A percentile compares a stretch with the other conserved stretches of the same genome.
Evolutionary conservation across 306 rosid genomes (phyloP).

Genomic region (Lathyrus oleraceus): DNA sequence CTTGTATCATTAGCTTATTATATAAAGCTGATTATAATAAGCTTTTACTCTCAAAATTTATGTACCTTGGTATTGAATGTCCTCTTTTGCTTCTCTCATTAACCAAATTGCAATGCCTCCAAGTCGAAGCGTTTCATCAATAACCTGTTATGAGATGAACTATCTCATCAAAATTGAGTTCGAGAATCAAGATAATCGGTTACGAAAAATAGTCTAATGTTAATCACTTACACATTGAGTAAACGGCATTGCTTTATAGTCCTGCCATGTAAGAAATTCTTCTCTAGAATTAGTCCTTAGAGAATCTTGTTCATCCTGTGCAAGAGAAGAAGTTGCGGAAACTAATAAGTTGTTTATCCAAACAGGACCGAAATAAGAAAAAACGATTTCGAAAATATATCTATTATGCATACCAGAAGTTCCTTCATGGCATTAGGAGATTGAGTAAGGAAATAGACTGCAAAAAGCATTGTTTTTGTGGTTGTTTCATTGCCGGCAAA

Average conservation of each 20-base stretch:
- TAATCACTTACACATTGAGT: slow-evolving; percentile 79
- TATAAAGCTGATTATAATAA: background rate
- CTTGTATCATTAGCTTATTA: slow-evolving; percentile 3
- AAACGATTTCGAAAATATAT: background rate
- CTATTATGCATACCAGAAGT: slow-evolving; percentile 54
- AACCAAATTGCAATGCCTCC: slow-evolving; percentile 97
- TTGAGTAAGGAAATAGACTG: slow-evolving; percentile 81
- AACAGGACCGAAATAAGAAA: background rate
- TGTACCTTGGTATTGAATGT: slow-evolving; percentile 77
- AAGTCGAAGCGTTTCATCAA: slow-evolving; percentile 88
- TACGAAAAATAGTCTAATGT: background rate
- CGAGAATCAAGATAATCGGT: background rate
- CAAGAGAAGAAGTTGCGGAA: slow-evolving; percentile 24
- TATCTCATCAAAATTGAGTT: slow-evolving; percentile 25
- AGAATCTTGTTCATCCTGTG: slow-evolving; percentile 77
- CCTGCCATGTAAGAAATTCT: slow-evolving; percentile 75
- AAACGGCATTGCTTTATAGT: slow-evolving; percentile 82
- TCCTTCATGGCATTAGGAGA: slow-evolving; percentile 73
- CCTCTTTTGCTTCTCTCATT: slow-evolving; percentile 88
- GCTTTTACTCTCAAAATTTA: background rate
- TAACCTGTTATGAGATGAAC: slow-evolving; percentile 54
- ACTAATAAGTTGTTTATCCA: background rate
- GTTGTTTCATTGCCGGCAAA: slow-evolving; percentile 97
- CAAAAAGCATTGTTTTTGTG: slow-evolving; percentile 93
- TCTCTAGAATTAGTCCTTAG: slow-evolving; percentile 48